Evolutionary conservation across 306 rosid species (phyloP).

Genomic region (Malus orientalis): DNA sequence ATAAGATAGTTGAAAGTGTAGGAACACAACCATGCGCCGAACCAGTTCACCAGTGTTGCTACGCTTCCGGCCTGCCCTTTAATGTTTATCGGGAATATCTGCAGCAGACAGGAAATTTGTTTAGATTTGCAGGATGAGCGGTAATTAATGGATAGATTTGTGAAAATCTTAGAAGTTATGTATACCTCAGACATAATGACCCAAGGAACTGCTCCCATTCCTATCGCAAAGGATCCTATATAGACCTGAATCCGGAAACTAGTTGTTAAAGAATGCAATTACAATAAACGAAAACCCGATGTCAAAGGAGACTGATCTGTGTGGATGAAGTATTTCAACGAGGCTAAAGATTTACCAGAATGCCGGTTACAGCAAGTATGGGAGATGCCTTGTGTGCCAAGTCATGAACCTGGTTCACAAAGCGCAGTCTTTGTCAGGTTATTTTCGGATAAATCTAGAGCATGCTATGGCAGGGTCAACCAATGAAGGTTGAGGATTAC

Average conservation of each 20-base stretch:
- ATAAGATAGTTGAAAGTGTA: constrained; percentile 82
- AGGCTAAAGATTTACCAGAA: constrained; percentile 42
- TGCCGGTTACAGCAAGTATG: constrained; percentile 55
- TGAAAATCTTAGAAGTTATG: background rate
- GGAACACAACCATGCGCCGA: constrained; percentile 85
- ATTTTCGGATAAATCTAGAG: background rate
- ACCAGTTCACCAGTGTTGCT: constrained; percentile 86
- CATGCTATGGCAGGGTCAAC: background rate
- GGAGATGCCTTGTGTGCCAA: constrained; percentile 43
- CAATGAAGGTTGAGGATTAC: constrained; percentile 14
- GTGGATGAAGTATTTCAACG: background rate
- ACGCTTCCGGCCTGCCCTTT: constrained; percentile 81
- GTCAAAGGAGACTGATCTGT: background rate
- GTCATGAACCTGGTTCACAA: constrained; percentile 45
- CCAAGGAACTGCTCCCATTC: constrained; percentile 98
- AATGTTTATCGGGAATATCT: constrained; percentile 83
- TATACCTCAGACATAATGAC: constrained; percentile 89
- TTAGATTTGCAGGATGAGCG: background rate
- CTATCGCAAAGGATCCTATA: constrained; percentile 64
- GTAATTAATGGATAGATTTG: background rate
- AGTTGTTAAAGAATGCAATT: background rate
- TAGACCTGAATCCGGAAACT: constrained; percentile 45
- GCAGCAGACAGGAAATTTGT: constrained; percentile 7
- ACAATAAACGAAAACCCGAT: background rate
- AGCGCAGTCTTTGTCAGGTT: constrained; percentile 2